Conservation (phyloP, 2,329 filamentous ascomycete species). For the Fusarium pininemorale region DNA sequence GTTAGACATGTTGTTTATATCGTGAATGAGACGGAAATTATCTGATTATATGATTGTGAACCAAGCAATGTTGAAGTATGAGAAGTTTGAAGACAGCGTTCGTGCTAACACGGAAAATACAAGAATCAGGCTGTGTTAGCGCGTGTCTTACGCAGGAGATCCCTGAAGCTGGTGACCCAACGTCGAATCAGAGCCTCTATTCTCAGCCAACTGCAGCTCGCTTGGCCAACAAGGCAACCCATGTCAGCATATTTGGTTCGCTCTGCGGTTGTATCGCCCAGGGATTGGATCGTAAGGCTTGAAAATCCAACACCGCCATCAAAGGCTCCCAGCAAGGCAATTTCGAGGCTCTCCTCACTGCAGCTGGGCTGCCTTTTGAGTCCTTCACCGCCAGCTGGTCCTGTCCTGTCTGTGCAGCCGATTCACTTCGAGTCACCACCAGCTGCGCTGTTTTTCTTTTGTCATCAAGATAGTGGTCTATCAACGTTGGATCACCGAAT, state of each 20-base stretch:
- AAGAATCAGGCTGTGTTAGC: conserved; percentile 9
- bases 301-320: not conserved
- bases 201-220: not conserved
- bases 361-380: not conserved
- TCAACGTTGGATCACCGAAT: not conserved
- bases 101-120: not conserved
- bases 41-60: not conserved
- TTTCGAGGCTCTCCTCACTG: not conserved
- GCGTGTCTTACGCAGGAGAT: not conserved
- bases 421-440: not conserved
- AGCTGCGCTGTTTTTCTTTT: not conserved
- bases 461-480: not conserved
- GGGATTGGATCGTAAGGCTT: not conserved
- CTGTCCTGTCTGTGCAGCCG: too few species aligned
- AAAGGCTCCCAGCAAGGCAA: not conserved
- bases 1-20: not conserved
- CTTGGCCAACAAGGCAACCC: not conserved
- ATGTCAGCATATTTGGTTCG: not conserved
- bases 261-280: not conserved
- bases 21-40: fast-evolving
- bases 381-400: not conserved
- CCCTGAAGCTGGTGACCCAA: not conserved
- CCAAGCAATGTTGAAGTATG: not conserved
- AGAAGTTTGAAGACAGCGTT: not conserved
- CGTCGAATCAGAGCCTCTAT: not conserved